Percentiles rank a stretch among this genome's conserved stretches.
phyloP scores from a whole-genome alignment of 805 yeast species.

The Candida namnaoensis region DNA sequence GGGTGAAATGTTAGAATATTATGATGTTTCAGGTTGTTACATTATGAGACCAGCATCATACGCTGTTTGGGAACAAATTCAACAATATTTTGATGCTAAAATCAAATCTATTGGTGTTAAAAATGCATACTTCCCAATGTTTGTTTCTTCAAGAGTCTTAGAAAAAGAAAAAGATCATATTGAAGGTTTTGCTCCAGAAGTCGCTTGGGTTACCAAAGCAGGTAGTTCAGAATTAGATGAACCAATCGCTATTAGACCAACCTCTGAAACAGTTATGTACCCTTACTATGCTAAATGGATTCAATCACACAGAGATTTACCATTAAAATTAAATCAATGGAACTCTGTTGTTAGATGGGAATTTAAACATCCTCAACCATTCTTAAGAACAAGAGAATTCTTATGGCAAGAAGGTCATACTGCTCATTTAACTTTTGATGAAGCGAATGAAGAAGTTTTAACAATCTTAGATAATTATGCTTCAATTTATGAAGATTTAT shows the following conservation, averaged over 20 bases:
- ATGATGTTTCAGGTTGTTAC: slow-evolving; percentile 98
- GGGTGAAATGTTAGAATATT: slow-evolving; percentile 98
- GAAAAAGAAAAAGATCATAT: slow-evolving; percentile 98
- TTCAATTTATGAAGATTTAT: slow-evolving; percentile 77
- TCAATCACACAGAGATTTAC: slow-evolving; percentile 96
- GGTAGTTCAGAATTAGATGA: slow-evolving; percentile 92
- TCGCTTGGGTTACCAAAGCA: slow-evolving; percentile 98
- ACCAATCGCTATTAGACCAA: slow-evolving; percentile 98
- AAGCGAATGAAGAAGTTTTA: slow-evolving; percentile 75
- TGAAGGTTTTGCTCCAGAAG: slow-evolving; percentile 99
- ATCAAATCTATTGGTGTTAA: slow-evolving; percentile 88
- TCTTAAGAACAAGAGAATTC: slow-evolving; percentile 96
- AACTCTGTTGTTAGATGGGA: slow-evolving; percentile 99
- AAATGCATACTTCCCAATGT: slow-evolving; percentile 98
- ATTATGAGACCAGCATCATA: slow-evolving; percentile 95
- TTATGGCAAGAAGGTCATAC: slow-evolving; percentile 99
- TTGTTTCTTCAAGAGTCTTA: slow-evolving; percentile 84
- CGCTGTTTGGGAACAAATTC: slow-evolving; percentile 90
- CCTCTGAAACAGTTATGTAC: slow-evolving; percentile 99
- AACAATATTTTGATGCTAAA: slow-evolving; percentile 69
- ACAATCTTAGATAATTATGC: slow-evolving; percentile 83
- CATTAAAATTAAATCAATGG: slow-evolving; percentile 96
- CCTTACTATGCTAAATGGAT: slow-evolving; percentile 99
- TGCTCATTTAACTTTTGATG: slow-evolving; percentile 80
- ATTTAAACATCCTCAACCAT: slow-evolving; percentile 99